Base-by-base conservation (phyloP, 148 eudicot genomes). In the Nepenthes mirabilis region DNA sequence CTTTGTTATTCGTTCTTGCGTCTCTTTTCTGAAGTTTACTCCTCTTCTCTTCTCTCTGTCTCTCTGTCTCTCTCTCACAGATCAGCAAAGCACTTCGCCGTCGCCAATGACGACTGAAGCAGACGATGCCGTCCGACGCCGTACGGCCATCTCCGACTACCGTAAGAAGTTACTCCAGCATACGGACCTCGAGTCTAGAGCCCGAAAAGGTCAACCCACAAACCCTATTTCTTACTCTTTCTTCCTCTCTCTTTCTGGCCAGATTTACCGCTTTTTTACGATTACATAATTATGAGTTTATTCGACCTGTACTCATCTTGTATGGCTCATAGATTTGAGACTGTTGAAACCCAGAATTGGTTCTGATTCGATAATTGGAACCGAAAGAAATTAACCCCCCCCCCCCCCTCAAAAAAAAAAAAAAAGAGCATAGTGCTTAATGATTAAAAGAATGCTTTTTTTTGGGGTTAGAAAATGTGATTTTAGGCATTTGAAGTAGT, bases 151-250 rank as follows among this genome's bases (percentile, higher is more conserved):
- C n/a, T 65, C 82, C 1, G 96, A 88, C 0, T 85, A 91, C 63
- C 82, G 90, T 37, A 85, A 85, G 45, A 88, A 85, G 76, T 76
- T 85, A 0, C 88, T 88, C 33, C 82, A 72, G 59, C 94, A 85
- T 53, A 87, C 82, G 35, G 96, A 88, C 62, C 85, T 85, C 60
- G 96, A 88, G 23, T 82, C 91, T 56, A 76, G 94, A 5, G 86
- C 76, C 61, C 82, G 94, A 33, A 75, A 79, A 76, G 94, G 97
- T 91, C 8, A 33, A 12, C 52, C 52, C 13, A 5, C 13, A 11
- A 49, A 49, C 6, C 52, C 52, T 12, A 23, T 23, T 23, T 23
- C 23, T 23, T 49, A 49, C 12, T 11, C 11, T 49, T 49, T 49
- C 14, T 49, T 11, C 12, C 14, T 49, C 14, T 49, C 10, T 11